A percentile compares a stretch with the other conserved stretches of the same genome.
Conservation (phyloP, 2,329 filamentous ascomycete species). For the Didymosphaeria variabile region DNA sequence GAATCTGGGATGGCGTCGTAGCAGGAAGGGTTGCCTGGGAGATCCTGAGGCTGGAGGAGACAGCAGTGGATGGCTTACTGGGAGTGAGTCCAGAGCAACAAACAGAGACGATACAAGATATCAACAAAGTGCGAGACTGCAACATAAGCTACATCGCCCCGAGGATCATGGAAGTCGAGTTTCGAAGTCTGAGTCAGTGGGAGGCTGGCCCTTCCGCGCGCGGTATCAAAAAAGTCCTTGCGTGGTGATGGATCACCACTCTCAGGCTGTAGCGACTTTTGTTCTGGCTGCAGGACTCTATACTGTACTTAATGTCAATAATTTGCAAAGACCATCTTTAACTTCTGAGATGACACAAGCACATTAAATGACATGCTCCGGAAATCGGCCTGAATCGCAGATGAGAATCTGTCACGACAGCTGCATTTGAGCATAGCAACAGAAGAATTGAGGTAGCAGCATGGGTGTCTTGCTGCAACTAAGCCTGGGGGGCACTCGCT, state of each 20-base stretch:
- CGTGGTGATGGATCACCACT: conserved; percentile 1
- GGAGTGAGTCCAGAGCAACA: conserved; percentile 11
- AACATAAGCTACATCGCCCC: conserved; percentile 31
- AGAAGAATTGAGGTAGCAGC: not conserved
- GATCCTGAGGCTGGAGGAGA: conserved; percentile 39
- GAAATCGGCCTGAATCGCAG: no score
- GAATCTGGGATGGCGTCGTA: conserved; percentile 69
- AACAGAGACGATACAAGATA: conserved; percentile 18
- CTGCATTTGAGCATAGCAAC: not conserved
- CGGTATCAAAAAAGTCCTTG: conserved; percentile 23
- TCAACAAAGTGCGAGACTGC: conserved; percentile 22
- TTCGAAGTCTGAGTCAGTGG: conserved; percentile 30
- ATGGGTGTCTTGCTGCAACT: not conserved
- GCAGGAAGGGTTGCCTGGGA: conserved; percentile 55
- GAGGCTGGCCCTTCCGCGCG: conserved; percentile 19
- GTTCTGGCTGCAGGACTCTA: no score
- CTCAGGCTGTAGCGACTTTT: not conserved
- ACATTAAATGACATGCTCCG: no score
- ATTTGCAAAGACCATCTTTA: no score
- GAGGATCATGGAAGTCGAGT: conserved; percentile 32
- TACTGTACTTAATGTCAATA: no score
- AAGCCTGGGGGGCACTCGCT: not conserved
- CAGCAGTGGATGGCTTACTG: conserved; percentile 25
- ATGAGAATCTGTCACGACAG: no score
- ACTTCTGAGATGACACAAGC: no score